Evolutionary conservation across 805 yeast species (phyloP).

Genomic region (Ogataea glucozyma): DNA sequence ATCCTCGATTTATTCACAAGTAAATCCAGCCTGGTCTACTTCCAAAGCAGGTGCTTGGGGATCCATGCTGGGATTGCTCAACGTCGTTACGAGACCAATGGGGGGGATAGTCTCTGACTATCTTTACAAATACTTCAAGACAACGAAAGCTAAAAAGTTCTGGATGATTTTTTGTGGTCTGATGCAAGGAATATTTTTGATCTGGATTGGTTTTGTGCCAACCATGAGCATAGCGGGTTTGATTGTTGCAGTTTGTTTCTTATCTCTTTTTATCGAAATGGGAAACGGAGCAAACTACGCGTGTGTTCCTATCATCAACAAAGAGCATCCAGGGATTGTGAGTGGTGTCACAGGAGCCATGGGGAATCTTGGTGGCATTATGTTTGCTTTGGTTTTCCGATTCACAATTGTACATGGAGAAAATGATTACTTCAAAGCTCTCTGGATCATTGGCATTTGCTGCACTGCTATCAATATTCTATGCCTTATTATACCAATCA

Average conservation of each 20-base stretch:
- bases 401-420: constrained; percentile 29
- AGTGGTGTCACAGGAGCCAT: constrained; percentile 39
- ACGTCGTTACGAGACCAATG: constrained; percentile 33
- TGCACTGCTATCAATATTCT: constrained; percentile 27
- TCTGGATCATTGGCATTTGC: constrained; percentile 38
- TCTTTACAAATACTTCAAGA: constrained; percentile 30
- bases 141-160: constrained; percentile 35
- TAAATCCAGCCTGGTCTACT: constrained; percentile 22
- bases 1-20: constrained; percentile 25
- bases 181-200: constrained; percentile 35
- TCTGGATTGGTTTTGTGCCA: constrained; percentile 38
- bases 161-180: constrained; percentile 35
- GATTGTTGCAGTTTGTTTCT: constrained; percentile 33
- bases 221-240: constrained; percentile 31
- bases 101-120: constrained; percentile 35
- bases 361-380: constrained; percentile 40
- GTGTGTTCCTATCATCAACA: constrained; percentile 37
- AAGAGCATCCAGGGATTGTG: constrained; percentile 39
- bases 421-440: constrained; percentile 31
- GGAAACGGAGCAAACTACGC: constrained; percentile 42
- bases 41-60: constrained; percentile 34
- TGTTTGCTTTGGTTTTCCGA: constrained; percentile 39
- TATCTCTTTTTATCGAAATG: constrained; percentile 39
- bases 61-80: constrained; percentile 35
- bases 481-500: constrained; percentile 28